These are phyloP conservation scores for Evernia prunastri DNA, from an alignment of 495 filamentous ascomycete genomes.

Conservation along the genomic window DNA sequence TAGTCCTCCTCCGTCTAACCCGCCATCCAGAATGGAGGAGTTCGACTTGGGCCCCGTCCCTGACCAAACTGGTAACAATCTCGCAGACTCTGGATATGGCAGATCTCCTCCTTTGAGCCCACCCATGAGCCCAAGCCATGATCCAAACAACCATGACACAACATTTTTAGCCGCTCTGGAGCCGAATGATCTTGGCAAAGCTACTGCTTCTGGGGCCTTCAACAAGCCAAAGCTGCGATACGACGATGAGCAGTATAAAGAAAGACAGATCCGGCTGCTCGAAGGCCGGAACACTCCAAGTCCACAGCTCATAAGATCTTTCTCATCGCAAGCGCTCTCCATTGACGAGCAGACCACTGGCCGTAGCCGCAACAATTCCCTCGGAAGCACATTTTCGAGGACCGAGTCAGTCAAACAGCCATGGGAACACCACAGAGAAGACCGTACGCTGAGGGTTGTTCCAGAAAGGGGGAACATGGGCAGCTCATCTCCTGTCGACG, in stretches of 20 bases:
- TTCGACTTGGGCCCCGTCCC: constrained; percentile 23
- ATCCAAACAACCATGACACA: constrained; percentile 52
- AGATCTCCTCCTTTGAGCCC: constrained; percentile 63
- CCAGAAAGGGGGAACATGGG: constrained; percentile 14
- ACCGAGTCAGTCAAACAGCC: constrained; percentile 36
- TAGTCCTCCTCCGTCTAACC: constrained; percentile 45
- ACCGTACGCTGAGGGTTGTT: constrained; percentile 17
- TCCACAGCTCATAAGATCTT: constrained; percentile 24
- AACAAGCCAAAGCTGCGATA: constrained; percentile 69
- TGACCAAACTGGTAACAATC: constrained; percentile 24
- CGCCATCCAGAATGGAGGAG: constrained; percentile 27
- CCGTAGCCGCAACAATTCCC: constrained; percentile 38
- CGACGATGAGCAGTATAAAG: constrained; percentile 77
- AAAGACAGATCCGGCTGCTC: constrained; percentile 73
- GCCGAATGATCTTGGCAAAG: constrained; percentile 74
- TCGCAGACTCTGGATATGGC: constrained; percentile 38
- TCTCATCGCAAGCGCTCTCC: constrained; percentile 30
- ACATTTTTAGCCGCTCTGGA: constrained; percentile 53
- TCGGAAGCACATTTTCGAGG: constrained; percentile 40
- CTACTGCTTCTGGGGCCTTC: constrained; percentile 78
- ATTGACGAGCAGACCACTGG: constrained; percentile 29
- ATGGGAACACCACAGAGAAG: constrained; percentile 16
- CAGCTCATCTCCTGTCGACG: constrained; percentile 14
- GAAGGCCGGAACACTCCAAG: constrained; percentile 50
- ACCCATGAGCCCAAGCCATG: constrained; percentile 46